phyloP scores from a whole-genome alignment of 306 rosid species.

The Sicyos baderoa region DNA sequence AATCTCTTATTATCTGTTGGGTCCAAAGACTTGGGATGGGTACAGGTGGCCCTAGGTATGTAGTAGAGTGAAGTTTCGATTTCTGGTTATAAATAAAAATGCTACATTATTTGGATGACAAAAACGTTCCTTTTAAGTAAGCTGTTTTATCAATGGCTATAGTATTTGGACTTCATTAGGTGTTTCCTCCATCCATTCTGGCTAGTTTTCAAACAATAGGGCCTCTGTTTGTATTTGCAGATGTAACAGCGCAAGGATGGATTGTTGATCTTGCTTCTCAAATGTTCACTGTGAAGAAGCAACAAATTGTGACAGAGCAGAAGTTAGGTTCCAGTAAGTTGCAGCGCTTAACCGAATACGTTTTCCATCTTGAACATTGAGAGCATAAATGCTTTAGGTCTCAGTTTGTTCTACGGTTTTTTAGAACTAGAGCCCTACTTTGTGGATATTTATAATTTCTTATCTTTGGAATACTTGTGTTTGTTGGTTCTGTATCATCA shows the following conservation, averaged over 20 bases:
- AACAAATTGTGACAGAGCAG: constrained; percentile 55
- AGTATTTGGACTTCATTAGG: too few species aligned
- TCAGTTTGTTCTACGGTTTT: neutral
- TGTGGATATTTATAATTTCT: neutral
- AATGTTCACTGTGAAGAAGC: constrained; percentile 82
- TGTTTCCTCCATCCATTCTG: too few species aligned
- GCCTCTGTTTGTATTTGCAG: constrained; percentile 29
- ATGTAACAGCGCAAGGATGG: constrained; percentile 65
- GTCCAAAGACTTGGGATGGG: too few species aligned
- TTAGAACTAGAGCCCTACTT: neutral
- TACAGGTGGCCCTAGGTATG: too few species aligned
- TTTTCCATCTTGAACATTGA: constrained; percentile 82
- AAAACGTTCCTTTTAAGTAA: too few species aligned
- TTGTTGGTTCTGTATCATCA: neutral
- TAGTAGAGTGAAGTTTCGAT: too few species aligned
- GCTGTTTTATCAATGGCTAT: too few species aligned
- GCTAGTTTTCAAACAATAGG: neutral
- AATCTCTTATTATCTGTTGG: too few species aligned
- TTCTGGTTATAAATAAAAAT: too few species aligned
- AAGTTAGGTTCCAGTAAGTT: constrained; percentile 67
- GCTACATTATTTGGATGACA: too few species aligned
- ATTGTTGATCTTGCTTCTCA: constrained; percentile 54
- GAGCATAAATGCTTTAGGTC: constrained; percentile 14
- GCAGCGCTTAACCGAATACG: constrained; percentile 88
- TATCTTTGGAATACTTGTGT: neutral